phyloP scores from a whole-genome alignment of 1,284 basidiomycete genomes.

The Cutaneotrichosporon sp. region DNA sequence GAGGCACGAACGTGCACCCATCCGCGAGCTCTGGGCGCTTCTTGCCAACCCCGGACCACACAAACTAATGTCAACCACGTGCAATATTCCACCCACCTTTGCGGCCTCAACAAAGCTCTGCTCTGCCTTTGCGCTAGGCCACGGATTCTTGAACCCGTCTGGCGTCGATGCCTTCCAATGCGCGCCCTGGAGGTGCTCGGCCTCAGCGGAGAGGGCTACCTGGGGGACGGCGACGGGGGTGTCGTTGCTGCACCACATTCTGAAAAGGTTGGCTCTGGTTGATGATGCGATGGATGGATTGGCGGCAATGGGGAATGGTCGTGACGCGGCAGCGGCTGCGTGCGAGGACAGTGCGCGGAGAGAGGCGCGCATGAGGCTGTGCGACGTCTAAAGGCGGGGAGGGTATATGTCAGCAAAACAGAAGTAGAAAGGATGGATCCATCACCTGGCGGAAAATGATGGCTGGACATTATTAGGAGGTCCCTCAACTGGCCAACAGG shows the following conservation, averaged over 20 bases:
- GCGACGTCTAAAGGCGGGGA: not conserved
- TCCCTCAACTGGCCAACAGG: no score
- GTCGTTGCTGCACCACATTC: not conserved
- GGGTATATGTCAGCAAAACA: not conserved
- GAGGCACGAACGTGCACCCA: conserved; percentile 16
- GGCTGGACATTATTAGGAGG: not conserved
- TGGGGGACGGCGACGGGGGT: not conserved
- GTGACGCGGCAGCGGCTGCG: not conserved
- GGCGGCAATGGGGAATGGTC: not conserved
- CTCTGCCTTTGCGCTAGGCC: conserved; percentile 38
- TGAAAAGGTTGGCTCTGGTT: not conserved
- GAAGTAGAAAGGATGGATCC: not conserved
- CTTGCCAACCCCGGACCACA: conserved; percentile 14
- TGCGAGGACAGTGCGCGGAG: not conserved
- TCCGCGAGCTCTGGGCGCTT: conserved; percentile 35
- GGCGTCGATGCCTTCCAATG: conserved; percentile 46
- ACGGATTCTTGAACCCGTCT: conserved; percentile 55
- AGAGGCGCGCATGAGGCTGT: not conserved
- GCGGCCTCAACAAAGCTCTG: conserved; percentile 8
- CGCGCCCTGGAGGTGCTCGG: conserved; percentile 16
- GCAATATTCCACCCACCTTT: not conserved
- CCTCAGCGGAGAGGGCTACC: conserved; percentile 10
- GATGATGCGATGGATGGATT: not conserved
- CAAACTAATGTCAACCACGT: conserved; percentile 13
- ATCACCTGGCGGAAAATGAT: not conserved